A percentile compares a stretch with the other conserved stretches of the same genome.
phyloP scores from a whole-genome alignment of 1,284 basidiomycete species.

The Cystobasidiaceae sp. region DNA sequence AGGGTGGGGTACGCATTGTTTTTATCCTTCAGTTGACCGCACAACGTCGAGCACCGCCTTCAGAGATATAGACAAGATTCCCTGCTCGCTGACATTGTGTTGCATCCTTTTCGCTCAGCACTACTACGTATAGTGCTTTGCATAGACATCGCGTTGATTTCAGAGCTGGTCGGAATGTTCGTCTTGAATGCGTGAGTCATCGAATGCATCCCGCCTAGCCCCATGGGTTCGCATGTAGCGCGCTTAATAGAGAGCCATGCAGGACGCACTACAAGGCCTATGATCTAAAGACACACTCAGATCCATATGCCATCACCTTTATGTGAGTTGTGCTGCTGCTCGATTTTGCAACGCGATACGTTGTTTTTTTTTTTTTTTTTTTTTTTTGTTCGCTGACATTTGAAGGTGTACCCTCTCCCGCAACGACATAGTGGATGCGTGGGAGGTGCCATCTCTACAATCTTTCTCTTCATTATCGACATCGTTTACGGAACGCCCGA shows the following conservation, averaged over 20 bases:
- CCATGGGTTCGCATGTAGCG: no score
- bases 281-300: not conserved
- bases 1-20: conserved; percentile 15
- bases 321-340: not conserved
- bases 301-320: conserved; percentile 9
- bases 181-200: conserved; percentile 1
- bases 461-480: conserved; percentile 11
- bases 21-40: not conserved
- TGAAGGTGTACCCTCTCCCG: no score
- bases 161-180: conserved; percentile 9
- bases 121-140: conserved; percentile 3
- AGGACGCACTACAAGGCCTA: not conserved
- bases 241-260: no score
- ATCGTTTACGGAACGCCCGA: no score
- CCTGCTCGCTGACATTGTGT: no score
- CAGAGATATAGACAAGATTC: no score
- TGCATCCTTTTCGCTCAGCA: no score
- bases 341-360: not conserved
- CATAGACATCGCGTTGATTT: conserved; percentile 9
- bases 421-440: no score
- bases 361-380: not conserved
- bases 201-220: no score
- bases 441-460: conserved; percentile 16
- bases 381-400: no score
- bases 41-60: no score